phyloP scores from a whole-genome alignment of 1,139 yeast species.

The Saccharomycopsis hybrid region DNA sequence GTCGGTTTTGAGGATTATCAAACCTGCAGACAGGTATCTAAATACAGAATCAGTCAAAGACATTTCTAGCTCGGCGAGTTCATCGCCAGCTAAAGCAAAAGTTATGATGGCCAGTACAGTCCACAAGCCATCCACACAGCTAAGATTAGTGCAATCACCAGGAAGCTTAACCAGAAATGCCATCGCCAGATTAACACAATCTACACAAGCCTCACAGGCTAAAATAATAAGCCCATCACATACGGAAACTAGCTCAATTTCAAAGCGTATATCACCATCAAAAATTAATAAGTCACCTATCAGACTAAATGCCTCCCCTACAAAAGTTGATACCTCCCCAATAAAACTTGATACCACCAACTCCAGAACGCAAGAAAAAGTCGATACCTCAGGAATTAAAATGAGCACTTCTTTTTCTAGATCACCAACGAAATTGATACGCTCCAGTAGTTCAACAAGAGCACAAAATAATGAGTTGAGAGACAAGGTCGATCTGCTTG shows the following conservation, averaged over 20 bases:
- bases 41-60: conserved; percentile 8
- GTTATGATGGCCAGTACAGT: not conserved
- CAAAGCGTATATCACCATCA: not conserved
- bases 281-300: not conserved
- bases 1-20: conserved; percentile 16
- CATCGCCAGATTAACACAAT: too few relatives aligned
- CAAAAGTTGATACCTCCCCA: not conserved
- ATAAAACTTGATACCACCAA: not conserved
- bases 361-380: not conserved
- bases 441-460: not conserved
- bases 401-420: too few relatives aligned
- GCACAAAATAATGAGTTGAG: not conserved
- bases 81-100: conserved; percentile 3
- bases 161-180: not conserved
- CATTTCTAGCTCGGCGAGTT: not conserved
- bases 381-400: not conserved
- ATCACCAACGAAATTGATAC: conserved; percentile 7
- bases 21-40: conserved; percentile 6
- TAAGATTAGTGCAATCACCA: not conserved
- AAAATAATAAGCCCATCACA: not conserved
- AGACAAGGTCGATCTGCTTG: not conserved
- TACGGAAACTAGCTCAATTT: not conserved
- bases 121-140: not conserved
- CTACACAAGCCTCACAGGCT: too few relatives aligned
- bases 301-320: not conserved